These are phyloP conservation scores for Boletus insuetus DNA, from an alignment of 768 basidiomycete species.

Conservation along the genomic window DNA sequence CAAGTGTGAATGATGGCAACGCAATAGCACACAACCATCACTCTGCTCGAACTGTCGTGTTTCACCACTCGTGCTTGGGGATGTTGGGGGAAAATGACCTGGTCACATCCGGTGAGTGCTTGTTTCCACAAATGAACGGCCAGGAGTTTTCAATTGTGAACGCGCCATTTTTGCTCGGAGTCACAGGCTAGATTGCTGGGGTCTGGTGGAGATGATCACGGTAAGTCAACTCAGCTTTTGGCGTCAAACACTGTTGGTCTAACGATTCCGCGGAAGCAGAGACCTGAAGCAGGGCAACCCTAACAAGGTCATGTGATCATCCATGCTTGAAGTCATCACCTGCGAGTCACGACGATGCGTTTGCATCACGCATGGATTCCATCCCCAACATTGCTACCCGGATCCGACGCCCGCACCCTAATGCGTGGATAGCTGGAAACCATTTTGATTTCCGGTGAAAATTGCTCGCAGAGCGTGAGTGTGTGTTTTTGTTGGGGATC, in stretches of 20 bases:
- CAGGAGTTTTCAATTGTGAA: not conserved
- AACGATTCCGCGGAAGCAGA: not conserved
- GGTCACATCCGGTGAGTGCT: not conserved
- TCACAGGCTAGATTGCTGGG: not conserved
- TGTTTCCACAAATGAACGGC: not conserved
- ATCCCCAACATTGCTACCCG: not conserved
- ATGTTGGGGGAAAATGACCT: not conserved
- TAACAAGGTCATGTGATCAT: not conserved
- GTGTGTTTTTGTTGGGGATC: not conserved
- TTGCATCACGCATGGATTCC: not conserved
- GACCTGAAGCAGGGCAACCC: not conserved
- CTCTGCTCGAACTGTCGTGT: not conserved
- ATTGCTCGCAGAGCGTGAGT: not conserved
- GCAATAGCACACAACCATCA: not conserved
- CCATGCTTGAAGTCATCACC: not conserved
- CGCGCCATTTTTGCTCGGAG: not conserved
- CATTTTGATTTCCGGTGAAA: not conserved
- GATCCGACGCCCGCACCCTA: not conserved
- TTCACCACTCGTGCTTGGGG: not conserved
- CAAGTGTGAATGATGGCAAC: constrained; percentile 3
- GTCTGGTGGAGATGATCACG: not conserved
- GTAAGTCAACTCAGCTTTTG: not conserved
- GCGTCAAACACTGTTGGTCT: not conserved
- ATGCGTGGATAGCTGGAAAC: not conserved
- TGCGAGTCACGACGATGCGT: not conserved